Evolutionary conservation across 192 early-diverging fungal species (phyloP), one percentile per base, ranked within the genome.

Genomic region (Podila verticillata): DNA sequence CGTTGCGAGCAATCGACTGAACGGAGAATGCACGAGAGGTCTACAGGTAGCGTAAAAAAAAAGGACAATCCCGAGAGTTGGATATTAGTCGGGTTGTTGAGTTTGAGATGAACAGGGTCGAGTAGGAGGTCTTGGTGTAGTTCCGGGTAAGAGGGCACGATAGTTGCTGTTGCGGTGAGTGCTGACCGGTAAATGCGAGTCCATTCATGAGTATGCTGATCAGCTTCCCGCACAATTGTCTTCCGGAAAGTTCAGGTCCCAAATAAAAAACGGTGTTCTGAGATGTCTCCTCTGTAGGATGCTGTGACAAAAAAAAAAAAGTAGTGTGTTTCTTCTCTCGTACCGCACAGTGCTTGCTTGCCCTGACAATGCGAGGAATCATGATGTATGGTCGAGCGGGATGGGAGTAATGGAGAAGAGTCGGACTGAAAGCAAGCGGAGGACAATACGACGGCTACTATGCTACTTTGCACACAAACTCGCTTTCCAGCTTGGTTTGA

Each of bases 21-120:
- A 68, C 68, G 10, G 77, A 80, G 70, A 72, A 80, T 22, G 69
- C 47, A 35, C 77, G 77, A 31, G 61, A 44, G 15, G 70, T 30
- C 77, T 80, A 80, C 9, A 28, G 57, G 9, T 60, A 26, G 15
- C n/a, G 5, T 10, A 31, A 22, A 31, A 9, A 61, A 35, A 17
- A 28, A 63, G 44, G 1, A 62, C 2, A n/a, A 47, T 61, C 36
- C 57, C 31, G 34, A 35, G 54, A 32, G 1, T 19, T 54, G 24
- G n/a, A 12, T 24, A 54, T 54, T 54, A 26, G 20, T 24, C 22
- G 4, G 9, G 22, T 12, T 54, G 12, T 54, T 54, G 51, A n/a
- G 51, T 7, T 24, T 4, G 1, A 15, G 22, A 26, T 26, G 9
- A 26, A 54, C 0, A 44, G 0, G 39, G 12, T 44, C 4, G 39